Evolutionary conservation across 805 yeast genomes (phyloP).

Genomic region (Metschnikowia reukaufii): DNA sequence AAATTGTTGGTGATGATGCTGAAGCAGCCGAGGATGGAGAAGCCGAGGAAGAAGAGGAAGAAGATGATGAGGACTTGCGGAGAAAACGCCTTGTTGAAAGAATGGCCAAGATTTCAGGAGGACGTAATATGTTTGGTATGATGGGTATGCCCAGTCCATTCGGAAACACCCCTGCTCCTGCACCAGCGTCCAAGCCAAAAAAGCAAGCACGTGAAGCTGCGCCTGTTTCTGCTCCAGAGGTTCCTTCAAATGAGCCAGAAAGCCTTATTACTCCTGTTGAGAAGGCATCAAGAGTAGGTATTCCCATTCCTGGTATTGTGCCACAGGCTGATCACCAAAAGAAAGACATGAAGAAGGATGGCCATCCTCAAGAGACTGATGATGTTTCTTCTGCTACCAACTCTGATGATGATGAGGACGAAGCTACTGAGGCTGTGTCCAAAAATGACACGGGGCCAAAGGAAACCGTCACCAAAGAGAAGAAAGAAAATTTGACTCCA

Average conservation of each 20-base stretch:
- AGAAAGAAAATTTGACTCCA: neutral
- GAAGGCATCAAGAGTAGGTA: slow-evolving; percentile 3
- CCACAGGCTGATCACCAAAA: neutral
- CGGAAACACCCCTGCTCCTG: slow-evolving; percentile 25
- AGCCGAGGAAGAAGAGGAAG: slow-evolving; percentile 46
- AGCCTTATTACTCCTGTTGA: neutral
- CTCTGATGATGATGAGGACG: slow-evolving; percentile 23
- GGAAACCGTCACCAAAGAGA: neutral
- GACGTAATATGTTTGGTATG: slow-evolving; percentile 76
- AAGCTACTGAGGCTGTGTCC: slow-evolving; percentile 15
- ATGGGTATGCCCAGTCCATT: slow-evolving; percentile 52
- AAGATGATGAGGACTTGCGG: slow-evolving; percentile 73
- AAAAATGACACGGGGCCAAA: slow-evolving; percentile 3
- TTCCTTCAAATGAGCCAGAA: neutral
- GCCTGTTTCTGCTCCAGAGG: neutral
- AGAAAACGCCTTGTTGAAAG: slow-evolving; percentile 80
- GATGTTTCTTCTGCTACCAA: neutral
- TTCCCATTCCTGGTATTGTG: slow-evolving; percentile 16
- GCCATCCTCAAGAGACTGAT: neutral
- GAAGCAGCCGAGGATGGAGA: slow-evolving; percentile 32
- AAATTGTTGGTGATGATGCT: slow-evolving; percentile 12
- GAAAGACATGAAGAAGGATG: neutral
- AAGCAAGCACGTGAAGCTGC: slow-evolving; percentile 12
- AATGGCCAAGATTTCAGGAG: slow-evolving; percentile 95
- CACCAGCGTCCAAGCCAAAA: slow-evolving; percentile 14